phyloP scores from a whole-genome alignment of 2,329 filamentous ascomycete species.

The Colletotrichum spaethianum region DNA sequence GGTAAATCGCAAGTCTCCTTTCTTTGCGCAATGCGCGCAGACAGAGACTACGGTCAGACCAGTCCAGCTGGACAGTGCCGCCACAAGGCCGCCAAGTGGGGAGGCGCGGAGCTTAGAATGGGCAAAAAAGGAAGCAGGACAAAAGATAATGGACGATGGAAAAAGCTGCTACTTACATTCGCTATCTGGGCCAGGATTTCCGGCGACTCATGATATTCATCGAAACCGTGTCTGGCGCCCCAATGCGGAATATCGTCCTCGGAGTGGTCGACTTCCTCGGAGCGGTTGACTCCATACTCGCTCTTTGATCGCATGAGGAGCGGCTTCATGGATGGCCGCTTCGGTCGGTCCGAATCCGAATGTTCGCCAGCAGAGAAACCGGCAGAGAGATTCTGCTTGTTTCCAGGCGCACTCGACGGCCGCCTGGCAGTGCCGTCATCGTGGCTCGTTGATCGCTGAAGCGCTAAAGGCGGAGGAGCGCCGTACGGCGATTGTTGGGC shows the following conservation, averaged over 20 bases:
- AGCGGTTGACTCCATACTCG: conserved; percentile 62
- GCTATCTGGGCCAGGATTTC: conserved; percentile 89
- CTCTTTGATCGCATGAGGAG: conserved; percentile 70
- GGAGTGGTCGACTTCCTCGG: conserved; percentile 56
- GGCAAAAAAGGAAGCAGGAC: conserved; percentile 20
- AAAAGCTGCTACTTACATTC: conserved; percentile 70
- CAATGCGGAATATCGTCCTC: conserved; percentile 66
- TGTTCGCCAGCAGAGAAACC: conserved; percentile 43
- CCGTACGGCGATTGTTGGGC: conserved; percentile 16
- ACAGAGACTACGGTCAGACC: conserved; percentile 20
- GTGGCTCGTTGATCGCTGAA: conserved; percentile 42
- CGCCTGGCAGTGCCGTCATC: conserved; percentile 50
- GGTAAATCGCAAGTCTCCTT: neutral
- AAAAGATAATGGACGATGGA: conserved; percentile 19
- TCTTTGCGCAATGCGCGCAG: conserved; percentile 12
- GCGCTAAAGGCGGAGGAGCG: conserved; percentile 25
- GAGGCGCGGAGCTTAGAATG: conserved; percentile 20
- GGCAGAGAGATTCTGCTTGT: conserved; percentile 47
- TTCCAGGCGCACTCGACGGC: conserved; percentile 62
- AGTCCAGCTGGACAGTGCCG: conserved; percentile 11
- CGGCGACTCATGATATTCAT: conserved; percentile 91
- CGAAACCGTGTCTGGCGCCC: conserved; percentile 87
- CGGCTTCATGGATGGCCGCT: conserved; percentile 60
- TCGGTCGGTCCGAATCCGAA: conserved; percentile 52
- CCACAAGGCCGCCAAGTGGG: conserved; percentile 10